Base-by-base conservation (phyloP, 169 alveolate genomes). In the Miamiensis avidus region DNA sequence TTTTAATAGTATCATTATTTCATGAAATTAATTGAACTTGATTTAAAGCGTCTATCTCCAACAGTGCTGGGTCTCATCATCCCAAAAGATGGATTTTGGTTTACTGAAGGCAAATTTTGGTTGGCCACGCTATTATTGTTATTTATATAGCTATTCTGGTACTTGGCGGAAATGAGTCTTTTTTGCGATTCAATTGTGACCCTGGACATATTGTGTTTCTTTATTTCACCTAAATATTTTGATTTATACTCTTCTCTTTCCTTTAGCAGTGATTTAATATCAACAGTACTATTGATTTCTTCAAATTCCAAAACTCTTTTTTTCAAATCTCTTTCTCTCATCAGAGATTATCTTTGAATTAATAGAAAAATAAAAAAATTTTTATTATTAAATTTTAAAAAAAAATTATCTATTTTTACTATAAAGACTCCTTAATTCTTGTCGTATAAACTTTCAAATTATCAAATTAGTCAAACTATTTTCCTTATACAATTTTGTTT, bases 221-320 rank as follows among this genome's bases (percentile, higher is more conserved):
- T 34, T 33, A 79, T 79, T 64, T 79, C 84, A 49, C 64, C n/a
- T 74, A 49, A 34, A 32, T 79, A 79, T 65, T 34, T 34, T 28
- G 28, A 29, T 64, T 79, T 79, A 79, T 28, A 79, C 34, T 79
- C 84, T 28, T 79, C 84, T 79, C 84, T 79, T 65, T 79, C 84
- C 28, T 79, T 79, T 1, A 79, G 32, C 0, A 79, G 0, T 27
- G 74, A 31, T 64, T 79, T 34, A 64, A 79, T 79, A 29, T 79
- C 84, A 49, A 79, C 73, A 29, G 34, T 49, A 79, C 31, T 79
- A 49, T 79, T 79, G 4, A 79, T 79, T 29, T 79, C 29, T 49
- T 79, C 84, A 79, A 49, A 79, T 28, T 79, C 75, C 0, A 49
- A n/a, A 29, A 79, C 74, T 65, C 84, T 34, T 49, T 79, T 72